Percentiles rank a stretch among this genome's conserved stretches.
Evolutionary conservation across 345 rosid genomes (phyloP).

Genomic region (Lepidium sativum): DNA sequence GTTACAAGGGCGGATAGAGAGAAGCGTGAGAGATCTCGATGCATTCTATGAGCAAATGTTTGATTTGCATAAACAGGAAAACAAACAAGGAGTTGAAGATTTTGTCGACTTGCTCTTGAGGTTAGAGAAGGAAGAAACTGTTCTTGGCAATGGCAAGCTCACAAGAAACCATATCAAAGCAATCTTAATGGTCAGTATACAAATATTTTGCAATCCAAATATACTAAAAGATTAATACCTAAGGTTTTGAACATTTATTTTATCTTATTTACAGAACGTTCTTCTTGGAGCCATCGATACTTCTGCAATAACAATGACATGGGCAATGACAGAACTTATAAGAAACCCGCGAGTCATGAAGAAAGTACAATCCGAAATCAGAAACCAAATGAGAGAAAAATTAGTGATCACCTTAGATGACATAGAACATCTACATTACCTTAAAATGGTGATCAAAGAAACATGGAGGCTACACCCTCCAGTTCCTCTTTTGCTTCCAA

Average conservation of each 20-base stretch:
- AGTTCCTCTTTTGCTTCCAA: conserved; percentile 15
- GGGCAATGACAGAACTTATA: conserved; percentile 41
- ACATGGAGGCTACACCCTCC: conserved; percentile 11
- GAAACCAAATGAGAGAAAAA: conserved; percentile 8
- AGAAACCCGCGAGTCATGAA: conserved; percentile 36
- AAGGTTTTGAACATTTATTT: not conserved
- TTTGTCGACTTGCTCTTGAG: conserved; percentile 7
- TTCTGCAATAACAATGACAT: conserved; percentile 15
- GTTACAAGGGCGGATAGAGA: conserved; percentile 8
- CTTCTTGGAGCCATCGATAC: conserved; percentile 17
- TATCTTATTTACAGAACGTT: conserved; percentile 22
- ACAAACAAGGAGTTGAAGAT: conserved; percentile 16
- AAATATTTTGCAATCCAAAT: not conserved
- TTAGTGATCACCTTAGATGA: not conserved
- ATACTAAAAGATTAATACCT: not conserved
- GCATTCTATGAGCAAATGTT: conserved; percentile 27
- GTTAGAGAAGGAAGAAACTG: conserved; percentile 13
- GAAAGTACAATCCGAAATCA: conserved; percentile 37
- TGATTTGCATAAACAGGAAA: conserved; percentile 29
- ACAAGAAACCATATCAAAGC: conserved; percentile 18
- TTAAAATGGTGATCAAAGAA: conserved; percentile 10
- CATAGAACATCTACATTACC: not conserved
- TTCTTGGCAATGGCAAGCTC: not conserved
- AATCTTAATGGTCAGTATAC: not conserved
- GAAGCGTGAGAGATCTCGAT: conserved; percentile 24